Base-by-base conservation (phyloP, 2,329 filamentous ascomycete genomes). In the Xylariaceae sp. region DNA sequence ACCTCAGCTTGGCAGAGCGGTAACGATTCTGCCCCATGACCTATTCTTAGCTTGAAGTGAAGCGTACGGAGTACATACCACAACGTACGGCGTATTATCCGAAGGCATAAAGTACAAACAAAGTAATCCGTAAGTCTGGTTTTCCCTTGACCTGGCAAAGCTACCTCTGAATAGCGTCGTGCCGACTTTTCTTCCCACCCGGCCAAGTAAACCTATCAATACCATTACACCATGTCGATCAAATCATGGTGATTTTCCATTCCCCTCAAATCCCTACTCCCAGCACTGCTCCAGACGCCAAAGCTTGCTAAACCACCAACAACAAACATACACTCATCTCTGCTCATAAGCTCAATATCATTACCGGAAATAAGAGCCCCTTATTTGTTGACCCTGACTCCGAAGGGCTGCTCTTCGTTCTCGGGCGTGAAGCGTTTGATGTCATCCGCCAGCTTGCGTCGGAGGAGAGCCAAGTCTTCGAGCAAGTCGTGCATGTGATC, bases 401-500 rank as follows among this genome's bases (percentile, higher is more conserved):
- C 78, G 54, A 84, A 65, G n/a, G 81, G 80, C 69, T 70, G 58
- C 35, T 45, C 80, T 75, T 60, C 86, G 83, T 17, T 82, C 57
- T 84, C 82, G 68, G 91, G 88, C 68, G 89, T 67, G 70, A 89
- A 94, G 45, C 89, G 78, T 58, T 78, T 77, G 73, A 89, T 84
- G 72, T 97, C 94, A 68, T 94, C 91, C 5, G 84, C 86, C 63
- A 97, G 85, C 77, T 96, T 97, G 68, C 86, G 85, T 73, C 88
- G 88, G 77, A 96, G 95, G 71, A 93, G 73, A 35, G 82, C 83
- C 57, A 96, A 72, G 67, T 97, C 92, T 66, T 86, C 85, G 64
- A 99, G 79, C 70, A 97, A 82, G 42, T 88, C 87, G 66, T 92
- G 86, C 80, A 96, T 93, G 69, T 90, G 86, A n/a, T 87, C 86